Evolutionary conservation across 2,329 filamentous ascomycete species (phyloP).

Genomic region (Coniella lustricola): DNA sequence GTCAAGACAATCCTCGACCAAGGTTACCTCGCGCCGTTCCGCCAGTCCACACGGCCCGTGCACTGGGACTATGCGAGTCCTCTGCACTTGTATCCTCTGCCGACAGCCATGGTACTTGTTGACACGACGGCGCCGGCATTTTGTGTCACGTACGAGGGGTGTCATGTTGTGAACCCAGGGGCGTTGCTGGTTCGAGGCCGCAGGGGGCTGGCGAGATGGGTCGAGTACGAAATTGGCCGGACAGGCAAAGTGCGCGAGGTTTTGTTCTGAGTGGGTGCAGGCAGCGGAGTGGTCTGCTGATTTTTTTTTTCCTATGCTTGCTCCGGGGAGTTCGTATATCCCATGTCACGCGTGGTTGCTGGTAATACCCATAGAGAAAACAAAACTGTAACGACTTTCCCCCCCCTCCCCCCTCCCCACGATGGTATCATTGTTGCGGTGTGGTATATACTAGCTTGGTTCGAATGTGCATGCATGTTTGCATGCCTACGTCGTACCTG

Average conservation of each 20-base stretch:
- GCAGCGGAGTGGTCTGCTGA: not conserved
- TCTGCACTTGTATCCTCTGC: conserved; percentile 80
- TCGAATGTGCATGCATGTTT: too few relatives aligned
- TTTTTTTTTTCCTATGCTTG: not conserved
- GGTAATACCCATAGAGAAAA: too few relatives aligned
- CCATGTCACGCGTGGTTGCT: too few relatives aligned
- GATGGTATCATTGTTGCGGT: not conserved
- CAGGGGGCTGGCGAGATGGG: conserved; percentile 68
- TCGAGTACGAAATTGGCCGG: conserved; percentile 72
- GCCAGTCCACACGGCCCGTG: conserved; percentile 68
- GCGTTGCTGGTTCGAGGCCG: conserved; percentile 63
- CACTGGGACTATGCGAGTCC: conserved; percentile 81
- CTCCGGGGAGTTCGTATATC: too few relatives aligned
- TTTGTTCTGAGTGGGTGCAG: conserved; percentile 38
- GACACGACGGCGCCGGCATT: conserved; percentile 79
- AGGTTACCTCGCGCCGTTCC: conserved; percentile 81
- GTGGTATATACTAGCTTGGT: too few relatives aligned
- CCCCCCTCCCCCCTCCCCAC: not conserved
- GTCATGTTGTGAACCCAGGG: conserved; percentile 91
- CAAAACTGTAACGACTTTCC: not conserved
- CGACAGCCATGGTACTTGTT: conserved; percentile 73
- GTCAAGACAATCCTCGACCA: conserved; percentile 92
- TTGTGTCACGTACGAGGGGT: conserved; percentile 86
- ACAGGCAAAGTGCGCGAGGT: conserved; percentile 59
- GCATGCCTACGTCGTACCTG: too few relatives aligned